Conservation (phyloP, 1,284 basidiomycete genomes). For the Cystobasidium slooffiae region DNA sequence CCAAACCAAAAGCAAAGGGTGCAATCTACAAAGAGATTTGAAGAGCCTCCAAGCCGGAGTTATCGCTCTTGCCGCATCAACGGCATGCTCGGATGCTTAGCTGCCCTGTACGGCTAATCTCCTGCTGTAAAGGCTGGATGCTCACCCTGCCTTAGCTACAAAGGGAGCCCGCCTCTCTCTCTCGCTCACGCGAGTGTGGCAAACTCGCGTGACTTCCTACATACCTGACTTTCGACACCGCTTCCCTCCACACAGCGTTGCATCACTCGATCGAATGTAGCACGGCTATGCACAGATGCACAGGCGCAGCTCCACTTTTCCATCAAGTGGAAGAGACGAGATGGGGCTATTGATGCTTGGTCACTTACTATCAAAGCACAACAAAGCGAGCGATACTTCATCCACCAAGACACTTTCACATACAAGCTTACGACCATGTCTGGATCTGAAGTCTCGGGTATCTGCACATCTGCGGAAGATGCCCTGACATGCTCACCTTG, state of each 20-base stretch:
- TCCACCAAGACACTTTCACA: not conserved
- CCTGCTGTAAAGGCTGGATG: not conserved
- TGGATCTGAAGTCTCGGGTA: not conserved
- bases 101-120: not conserved
- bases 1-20: too few relatives aligned
- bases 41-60: too few relatives aligned
- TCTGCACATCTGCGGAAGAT: not conserved
- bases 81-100: not conserved
- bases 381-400: not conserved
- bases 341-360: too few relatives aligned
- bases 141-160: not conserved
- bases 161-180: slow-evolving; percentile 2
- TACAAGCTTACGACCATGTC: not conserved
- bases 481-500: not conserved
- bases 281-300: too few relatives aligned
- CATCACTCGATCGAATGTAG: too few relatives aligned
- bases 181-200: not conserved
- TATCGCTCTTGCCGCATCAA: not conserved
- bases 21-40: too few relatives aligned
- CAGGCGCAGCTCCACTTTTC: too few relatives aligned
- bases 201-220: not conserved
- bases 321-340: too few relatives aligned
- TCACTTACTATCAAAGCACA: too few relatives aligned
- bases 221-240: not conserved
- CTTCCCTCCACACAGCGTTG: not conserved